Base-by-base conservation (phyloP, 2,329 filamentous ascomycete species). In the Pseudovirgaria hyperparasitica region DNA sequence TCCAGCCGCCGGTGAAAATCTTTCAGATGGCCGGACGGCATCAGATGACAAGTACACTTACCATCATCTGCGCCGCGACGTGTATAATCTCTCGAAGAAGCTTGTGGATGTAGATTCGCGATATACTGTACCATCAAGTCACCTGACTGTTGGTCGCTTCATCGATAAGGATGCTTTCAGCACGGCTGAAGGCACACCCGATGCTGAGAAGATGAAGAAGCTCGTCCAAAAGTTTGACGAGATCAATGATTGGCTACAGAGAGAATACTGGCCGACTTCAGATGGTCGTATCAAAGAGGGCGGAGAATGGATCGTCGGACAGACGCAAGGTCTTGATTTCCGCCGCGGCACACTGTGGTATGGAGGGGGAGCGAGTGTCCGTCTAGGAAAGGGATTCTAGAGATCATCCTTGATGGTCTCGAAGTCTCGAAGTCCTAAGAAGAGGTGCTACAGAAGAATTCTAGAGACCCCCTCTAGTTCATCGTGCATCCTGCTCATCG, bases 51-150 rank as follows among this genome's bases (percentile, higher is more conserved):
- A 40, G 2, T 94, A 82, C 55, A 86, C 80, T 0, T 94, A 94
- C 50, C 87, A 94, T 48, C 87, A 96, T 52, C 70, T 96, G 6
- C 74, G 87, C 3, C 68, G 77, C 4, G 84, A 93, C 46, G 50
- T 92, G 9, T 90, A 76, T 48, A 61, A 67, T 25, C 58, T 72
- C 15, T 68, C 72, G 4, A 58, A 62, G 23, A 65, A 72, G 0
- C 81, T 80, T 1, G 61, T 87, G n/a, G 57, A 67, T 10, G 66
- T 93, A 18, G 76, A 66, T 13, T 82, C 80, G 27, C 67, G 87
- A 31, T 96, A 94, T 49, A 75, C 86, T 14, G 82, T 92, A 2
- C 86, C 86, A 2, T 87, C 80, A 24, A 84, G 82, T 10, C 87
- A 96, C 57, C 69, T 94, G 45, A 94, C 87, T 0, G 69, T 96